Base-by-base conservation (phyloP, 345 rosid genomes). In the Luvunga scandens region DNA sequence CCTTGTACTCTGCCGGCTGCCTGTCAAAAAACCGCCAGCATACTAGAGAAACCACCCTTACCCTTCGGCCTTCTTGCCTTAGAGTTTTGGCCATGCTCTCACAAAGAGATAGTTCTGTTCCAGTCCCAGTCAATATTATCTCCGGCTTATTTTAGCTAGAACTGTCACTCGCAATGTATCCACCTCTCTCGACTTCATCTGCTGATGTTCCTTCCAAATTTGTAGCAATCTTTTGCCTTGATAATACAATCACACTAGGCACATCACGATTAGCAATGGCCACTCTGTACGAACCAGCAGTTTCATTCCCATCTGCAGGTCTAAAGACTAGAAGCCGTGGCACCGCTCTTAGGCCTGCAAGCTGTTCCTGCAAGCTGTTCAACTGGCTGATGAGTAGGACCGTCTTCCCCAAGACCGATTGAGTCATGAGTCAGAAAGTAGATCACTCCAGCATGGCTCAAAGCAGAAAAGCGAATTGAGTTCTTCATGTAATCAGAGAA, bases 401-500 rank as follows among this genome's bases (percentile, higher is more conserved):
- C 87, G 70, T 86, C 85, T 79, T 86, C 87, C 25, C 89, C 85
- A 3, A 82, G 81, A 67, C 87, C 87, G 8, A 84, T 82, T 14
- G 83, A 86, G 36, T 86, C 87, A 21, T 86, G 85, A 22, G 87
- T 84, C 85, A 86, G 69, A 48, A 80, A 27, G 12, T 80, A 82
- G 74, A 86, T 76, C 9, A 84, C 85, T 78, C 87, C 80, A 2
- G 87, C 85, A 4, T 80, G 79, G 67, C 85, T 72, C 24, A 86
- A 61, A 68, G 87, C 87, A 76, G 85, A 84, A 28, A 84, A 80
- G 16, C 83, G 73, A 28, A 82, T 80, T 4, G 85, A 5, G 31
- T 75, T 75, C 71, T 78, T 84, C 89, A 84, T 84, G 75, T 84
- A 86, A 76, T 84, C 84, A 1, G 87, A 77, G 77, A 86, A 84